Base-by-base conservation (phyloP, 495 filamentous ascomycete species). In the Immersiella caudata region DNA sequence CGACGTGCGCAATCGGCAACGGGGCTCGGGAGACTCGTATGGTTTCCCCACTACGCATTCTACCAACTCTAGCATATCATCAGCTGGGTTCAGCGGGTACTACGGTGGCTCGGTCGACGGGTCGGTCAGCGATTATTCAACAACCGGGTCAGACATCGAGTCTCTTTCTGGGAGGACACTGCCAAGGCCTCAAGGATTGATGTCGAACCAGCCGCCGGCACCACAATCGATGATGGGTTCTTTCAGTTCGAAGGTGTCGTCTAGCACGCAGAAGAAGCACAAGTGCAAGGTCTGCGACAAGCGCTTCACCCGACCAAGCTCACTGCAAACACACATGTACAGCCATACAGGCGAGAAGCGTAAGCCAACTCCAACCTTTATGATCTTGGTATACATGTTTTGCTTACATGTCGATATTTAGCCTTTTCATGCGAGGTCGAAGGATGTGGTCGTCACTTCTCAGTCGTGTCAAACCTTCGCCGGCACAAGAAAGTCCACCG, bases 201-300 rank as follows among this genome's bases (percentile, higher is more conserved):
- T 96, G 66, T 83, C 85, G 56, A 87, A 84, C 63, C 87, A 79
- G 67, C 93, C 93, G 33, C 92, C 93, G 0, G 93, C 93, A 33
- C 94, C 93, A 16, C 92, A 95, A 75, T 94, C 93, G 3, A 97
- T 99, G 93, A 99, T 99, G 95, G 89, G 92, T 57, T 94, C 96
- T 68, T 99, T 99, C 83, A 97, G 92, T 82, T 97, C 95, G 54
- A 98, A 97, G 77, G 89, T 97, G 57, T 92, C 93, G 11, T 94
- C 93, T 24, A 96, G 91, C 80, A 93, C 95, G 27, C 94, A 98
- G 75, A 99, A 99, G 88, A 99, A 98, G 84, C 95, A 99, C 82
- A 97, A 97, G 81, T 99, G 95, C 85, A 98, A 97, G 84, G 92
- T 99, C 60, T 99, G 95, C 83, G 95, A 98, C 80, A 99, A 99